phyloP scores from a whole-genome alignment of 176 grass and related monocot species.

The Cymbopogon citratus region DNA sequence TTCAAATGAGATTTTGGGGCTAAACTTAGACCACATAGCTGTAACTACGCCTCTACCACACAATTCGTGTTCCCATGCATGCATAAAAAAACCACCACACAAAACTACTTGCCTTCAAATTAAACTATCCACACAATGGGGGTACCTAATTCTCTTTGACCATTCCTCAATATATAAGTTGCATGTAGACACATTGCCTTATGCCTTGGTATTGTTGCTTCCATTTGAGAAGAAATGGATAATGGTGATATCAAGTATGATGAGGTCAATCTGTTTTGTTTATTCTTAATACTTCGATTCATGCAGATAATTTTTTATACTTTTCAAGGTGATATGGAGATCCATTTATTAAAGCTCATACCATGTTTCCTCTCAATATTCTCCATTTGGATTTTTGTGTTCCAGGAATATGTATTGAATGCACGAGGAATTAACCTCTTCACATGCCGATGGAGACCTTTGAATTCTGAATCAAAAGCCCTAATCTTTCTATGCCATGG shows the following conservation, averaged over 20 bases:
- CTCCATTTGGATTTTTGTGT: neutral
- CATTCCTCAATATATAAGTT: neutral
- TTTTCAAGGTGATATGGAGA: neutral
- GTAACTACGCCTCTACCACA: neutral
- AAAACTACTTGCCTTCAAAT: neutral
- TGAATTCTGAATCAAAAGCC: constrained; percentile 48
- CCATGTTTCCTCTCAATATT: neutral
- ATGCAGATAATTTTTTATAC: neutral
- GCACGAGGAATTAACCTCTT: constrained; percentile 45
- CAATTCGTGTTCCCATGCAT: neutral
- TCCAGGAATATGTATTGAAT: constrained; percentile 60
- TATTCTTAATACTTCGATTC: neutral
- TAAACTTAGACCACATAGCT: neutral
- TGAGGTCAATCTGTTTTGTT: constrained; percentile 39
- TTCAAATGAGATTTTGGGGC: neutral
- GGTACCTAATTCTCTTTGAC: neutral
- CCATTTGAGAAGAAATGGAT: neutral
- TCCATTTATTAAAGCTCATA: neutral
- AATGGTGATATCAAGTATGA: constrained; percentile 40
- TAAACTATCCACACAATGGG: neutral
- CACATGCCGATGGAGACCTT: constrained; percentile 59
- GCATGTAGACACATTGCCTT: neutral
- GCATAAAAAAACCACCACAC: neutral
- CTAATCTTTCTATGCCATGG: constrained; percentile 74
- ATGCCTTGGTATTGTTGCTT: neutral